Conservation (phyloP, 208 protist species). For the Leishmania gerbilli region DNA sequence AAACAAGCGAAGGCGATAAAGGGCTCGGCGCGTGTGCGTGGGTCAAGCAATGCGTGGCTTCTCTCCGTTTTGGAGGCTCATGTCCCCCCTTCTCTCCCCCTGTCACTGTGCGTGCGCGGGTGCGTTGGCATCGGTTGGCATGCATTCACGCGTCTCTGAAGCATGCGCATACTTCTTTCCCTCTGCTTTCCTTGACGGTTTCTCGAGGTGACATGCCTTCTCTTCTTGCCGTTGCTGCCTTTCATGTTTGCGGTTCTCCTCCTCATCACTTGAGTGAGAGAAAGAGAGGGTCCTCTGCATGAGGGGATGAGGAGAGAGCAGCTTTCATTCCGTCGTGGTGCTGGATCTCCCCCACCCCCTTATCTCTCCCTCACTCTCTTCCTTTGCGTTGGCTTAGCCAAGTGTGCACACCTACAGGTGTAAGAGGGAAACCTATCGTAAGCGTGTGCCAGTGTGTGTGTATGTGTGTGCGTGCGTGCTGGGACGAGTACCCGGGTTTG, state of each 20-base stretch:
- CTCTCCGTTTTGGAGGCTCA: too few species aligned
- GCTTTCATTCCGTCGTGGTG: too few species aligned
- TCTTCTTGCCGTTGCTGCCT: too few species aligned
- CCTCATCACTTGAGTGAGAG: not conserved
- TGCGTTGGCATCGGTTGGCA: not conserved
- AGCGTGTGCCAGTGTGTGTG: not conserved
- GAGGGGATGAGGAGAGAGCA: too few species aligned
- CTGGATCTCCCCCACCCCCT: too few species aligned
- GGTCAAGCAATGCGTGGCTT: too few species aligned
- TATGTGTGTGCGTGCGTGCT: not conserved
- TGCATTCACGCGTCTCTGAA: not conserved
- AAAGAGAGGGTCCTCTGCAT: not conserved
- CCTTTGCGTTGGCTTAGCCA: not conserved
- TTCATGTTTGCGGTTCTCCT: not conserved
- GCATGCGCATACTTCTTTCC: not conserved
- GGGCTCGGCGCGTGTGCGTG: not conserved
- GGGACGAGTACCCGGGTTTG: not conserved
- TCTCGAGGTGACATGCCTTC: not conserved
- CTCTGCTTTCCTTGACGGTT: not conserved
- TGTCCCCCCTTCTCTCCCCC: too few species aligned
- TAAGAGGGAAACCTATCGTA: not conserved
- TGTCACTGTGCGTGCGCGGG: not conserved
- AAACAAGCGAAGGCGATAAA: not conserved
- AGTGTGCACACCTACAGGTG: not conserved
- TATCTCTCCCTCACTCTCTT: not conserved